These are phyloP conservation scores for Flagelloscypha sp. DNA, from an alignment of 768 basidiomycete genomes.

Conservation along the genomic window DNA sequence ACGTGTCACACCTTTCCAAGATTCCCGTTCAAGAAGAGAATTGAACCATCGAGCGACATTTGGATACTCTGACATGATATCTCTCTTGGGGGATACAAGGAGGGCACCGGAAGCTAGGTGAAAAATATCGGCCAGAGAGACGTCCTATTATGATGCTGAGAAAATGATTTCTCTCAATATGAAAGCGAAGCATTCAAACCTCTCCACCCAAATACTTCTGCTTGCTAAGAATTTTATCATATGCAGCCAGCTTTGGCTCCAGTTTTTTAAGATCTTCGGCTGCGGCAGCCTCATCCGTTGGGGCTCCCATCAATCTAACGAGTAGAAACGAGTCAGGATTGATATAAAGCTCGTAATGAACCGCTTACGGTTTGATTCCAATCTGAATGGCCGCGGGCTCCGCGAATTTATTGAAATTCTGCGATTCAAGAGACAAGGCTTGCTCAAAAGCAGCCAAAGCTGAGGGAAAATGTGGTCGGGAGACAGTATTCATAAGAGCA, in stretches of 20 bases:
- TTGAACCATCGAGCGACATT: too few species aligned
- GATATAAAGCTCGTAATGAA: too few species aligned
- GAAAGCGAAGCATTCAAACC: too few species aligned
- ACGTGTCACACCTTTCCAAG: too few species aligned
- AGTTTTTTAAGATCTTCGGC: conserved; percentile 20
- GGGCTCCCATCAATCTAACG: conserved; percentile 15
- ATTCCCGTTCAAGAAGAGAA: too few species aligned
- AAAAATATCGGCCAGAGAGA: conserved; percentile 42
- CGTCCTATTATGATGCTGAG: too few species aligned
- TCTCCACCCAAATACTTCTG: conserved; percentile 51
- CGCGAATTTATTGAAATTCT: conserved; percentile 38
- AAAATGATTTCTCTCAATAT: too few species aligned
- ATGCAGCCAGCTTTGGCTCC: conserved; percentile 38
- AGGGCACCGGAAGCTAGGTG: conserved; percentile 39
- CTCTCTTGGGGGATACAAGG: too few species aligned
- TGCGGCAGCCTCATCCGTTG: conserved; percentile 24
- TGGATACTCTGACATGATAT: too few species aligned
- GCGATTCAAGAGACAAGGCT: conserved; percentile 38
- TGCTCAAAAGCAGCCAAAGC: conserved; percentile 35
- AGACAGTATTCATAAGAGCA: conserved; percentile 46
- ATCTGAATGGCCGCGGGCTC: conserved; percentile 27
- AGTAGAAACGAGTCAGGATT: too few species aligned
- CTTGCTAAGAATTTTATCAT: conserved; percentile 49
- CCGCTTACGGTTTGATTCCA: conserved; percentile 34
- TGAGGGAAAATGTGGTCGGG: conserved; percentile 44